Evolutionary conservation across 306 rosid genomes (phyloP), one percentile per base, ranked within the genome.

Genomic region (Begonia peltatifolia): DNA sequence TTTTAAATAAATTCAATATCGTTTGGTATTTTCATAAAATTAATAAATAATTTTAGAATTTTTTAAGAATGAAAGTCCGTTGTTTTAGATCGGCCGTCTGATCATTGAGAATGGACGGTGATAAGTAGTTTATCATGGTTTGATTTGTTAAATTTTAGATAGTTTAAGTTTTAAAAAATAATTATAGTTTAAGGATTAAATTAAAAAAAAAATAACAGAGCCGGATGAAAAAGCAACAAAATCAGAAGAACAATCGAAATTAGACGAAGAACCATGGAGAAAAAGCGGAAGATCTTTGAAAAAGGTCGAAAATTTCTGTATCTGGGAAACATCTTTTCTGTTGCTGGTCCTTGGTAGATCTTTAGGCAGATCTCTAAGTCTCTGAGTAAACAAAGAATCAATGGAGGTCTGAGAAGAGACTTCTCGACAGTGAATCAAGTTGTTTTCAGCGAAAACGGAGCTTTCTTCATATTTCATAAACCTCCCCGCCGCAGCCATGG

Each of bases 291-390:
- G 53, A 41, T 35, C 36, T 16, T 8, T 9, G 3, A 14, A 53
- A 54, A 42, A 25, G 47, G 23, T 54, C 46, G 55, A 10, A 48
- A 14, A 22, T 14, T 14, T 42, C 3, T 42, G 47, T 72, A 87
- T 94, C 71, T 84, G 84, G 18, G 84, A 71, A 65, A 74, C 92
- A 64, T 84, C 67, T 16, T 61, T 73, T 76, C 73, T 79, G 74
- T 84, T 79, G 46, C 68, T 71, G 68, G 75, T 87, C 51, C 84
- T 87, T 14, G 96, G 96, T 35, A 84, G 84, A 63, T 75, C 77
- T 57, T 81, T 87, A 7, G 96, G 96, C 15, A 89, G 80, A 67
- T 82, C 80, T 74, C 95, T 80, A 69, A 89, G 63, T 54, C 81
- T 80, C 57, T 74, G 89, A 55, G 76, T 66, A 56, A 82, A 74